A percentile compares a stretch with the other conserved stretches of the same genome.
Conservation (phyloP, 148 eudicot genomes). For the Agrostemma githago region DNA sequence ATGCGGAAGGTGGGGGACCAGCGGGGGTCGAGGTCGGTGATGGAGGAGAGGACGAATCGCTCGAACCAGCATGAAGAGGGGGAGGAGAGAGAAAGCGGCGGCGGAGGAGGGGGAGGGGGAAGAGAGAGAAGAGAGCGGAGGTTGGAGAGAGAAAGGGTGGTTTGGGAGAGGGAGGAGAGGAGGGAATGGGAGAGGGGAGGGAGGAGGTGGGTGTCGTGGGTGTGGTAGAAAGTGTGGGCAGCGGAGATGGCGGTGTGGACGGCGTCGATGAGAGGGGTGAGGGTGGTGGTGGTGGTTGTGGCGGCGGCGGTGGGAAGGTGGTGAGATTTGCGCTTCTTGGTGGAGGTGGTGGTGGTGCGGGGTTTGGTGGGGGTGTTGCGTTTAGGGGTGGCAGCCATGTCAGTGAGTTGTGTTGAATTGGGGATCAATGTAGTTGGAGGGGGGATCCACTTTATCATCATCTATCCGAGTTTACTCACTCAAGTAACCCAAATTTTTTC, state of each 20-base stretch:
- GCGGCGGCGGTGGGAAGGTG: neutral
- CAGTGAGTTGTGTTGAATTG: neutral
- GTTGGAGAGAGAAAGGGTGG: conserved; percentile 34
- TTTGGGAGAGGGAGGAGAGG: conserved; percentile 47
- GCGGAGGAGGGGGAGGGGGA: conserved; percentile 9
- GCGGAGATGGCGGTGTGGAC: conserved; percentile 48
- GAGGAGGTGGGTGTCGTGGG: conserved; percentile 55
- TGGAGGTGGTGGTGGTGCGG: conserved; percentile 13
- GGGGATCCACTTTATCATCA: neutral
- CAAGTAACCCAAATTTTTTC: too few species aligned
- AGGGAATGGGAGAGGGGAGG: conserved; percentile 65
- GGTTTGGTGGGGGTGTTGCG: conserved; percentile 21
- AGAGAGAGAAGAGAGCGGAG: conserved; percentile 30
- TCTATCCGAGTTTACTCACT: neutral
- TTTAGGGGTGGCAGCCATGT: conserved; percentile 24
- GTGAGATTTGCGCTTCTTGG: conserved; percentile 12
- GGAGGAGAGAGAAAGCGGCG: conserved; percentile 2
- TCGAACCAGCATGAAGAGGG: conserved; percentile 51
- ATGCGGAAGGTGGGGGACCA: conserved; percentile 61
- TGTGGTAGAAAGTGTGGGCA: conserved; percentile 52
- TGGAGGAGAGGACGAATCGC: conserved; percentile 38
- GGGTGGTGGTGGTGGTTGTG: neutral
- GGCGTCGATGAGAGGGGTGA: conserved; percentile 32
- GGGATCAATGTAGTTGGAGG: conserved; percentile 7
- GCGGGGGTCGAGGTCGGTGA: conserved; percentile 32